phyloP scores from a whole-genome alignment of 2,329 filamentous ascomycete species.

The Epichloe glyceriae region DNA sequence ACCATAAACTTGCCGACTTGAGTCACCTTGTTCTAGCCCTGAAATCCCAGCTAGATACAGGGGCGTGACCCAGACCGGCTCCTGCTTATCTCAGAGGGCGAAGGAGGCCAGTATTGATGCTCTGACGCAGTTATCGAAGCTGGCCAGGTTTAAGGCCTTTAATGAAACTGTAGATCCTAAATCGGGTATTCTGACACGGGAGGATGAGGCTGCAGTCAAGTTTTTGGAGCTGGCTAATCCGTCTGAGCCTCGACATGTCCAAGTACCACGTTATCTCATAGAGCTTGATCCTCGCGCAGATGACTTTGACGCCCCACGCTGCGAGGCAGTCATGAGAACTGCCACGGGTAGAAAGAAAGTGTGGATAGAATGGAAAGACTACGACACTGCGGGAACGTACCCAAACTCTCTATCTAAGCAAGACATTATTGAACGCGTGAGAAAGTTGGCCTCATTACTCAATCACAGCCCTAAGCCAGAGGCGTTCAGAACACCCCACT shows the following conservation, averaged over 20 bases:
- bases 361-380: conserved; percentile 40
- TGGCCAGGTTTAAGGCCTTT: conserved; percentile 39
- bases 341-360: conserved; percentile 25
- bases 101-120: conserved; percentile 26
- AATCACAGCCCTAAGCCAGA: conserved; percentile 34
- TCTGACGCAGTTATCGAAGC: conserved; percentile 26
- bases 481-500: conserved; percentile 36
- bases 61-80: conserved; percentile 5
- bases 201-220: conserved; percentile 24
- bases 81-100: conserved; percentile 21
- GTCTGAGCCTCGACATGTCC: conserved; percentile 18
- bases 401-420: conserved; percentile 26
- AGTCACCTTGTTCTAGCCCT: conserved; percentile 32
- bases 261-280: conserved; percentile 22
- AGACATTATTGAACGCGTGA: conserved; percentile 30
- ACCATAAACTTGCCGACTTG: conserved; percentile 32
- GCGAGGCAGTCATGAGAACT: conserved; percentile 26
- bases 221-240: conserved; percentile 27
- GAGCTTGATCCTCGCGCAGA: conserved; percentile 20
- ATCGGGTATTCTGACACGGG: conserved; percentile 14
- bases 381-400: conserved; percentile 22
- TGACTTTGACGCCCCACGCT: conserved; percentile 22
- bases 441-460: conserved; percentile 34
- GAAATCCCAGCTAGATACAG: conserved; percentile 27
- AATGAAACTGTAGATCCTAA: conserved; percentile 31